Base-by-base conservation (phyloP, 2,329 filamentous ascomycete genomes). In the Diplodia mutila region DNA sequence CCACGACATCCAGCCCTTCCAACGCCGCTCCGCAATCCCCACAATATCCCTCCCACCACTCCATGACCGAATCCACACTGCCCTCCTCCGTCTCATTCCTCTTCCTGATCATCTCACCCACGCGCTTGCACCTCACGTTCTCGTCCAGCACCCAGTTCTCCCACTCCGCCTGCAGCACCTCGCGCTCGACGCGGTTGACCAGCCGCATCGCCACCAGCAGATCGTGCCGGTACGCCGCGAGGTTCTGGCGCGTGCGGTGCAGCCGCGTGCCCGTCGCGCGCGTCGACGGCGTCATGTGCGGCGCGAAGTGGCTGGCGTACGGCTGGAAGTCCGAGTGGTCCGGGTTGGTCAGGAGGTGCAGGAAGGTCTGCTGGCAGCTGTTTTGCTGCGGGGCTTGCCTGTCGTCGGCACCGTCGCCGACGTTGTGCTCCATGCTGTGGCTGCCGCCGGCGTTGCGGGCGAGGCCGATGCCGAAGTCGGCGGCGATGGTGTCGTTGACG, bases 141-240 rank as follows among this genome's bases (percentile, higher is more conserved):
- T 99, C 95, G 71, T 92, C 90, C 3, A 86, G 80, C 34, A 98
- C 85, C 94, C 94, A 99, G 70, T 92, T 91, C 81, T 97, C 94
- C 90, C 93, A 99, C 78, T 97, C 94, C 0, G 91, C 90, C 74
- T 89, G 87, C 65, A 98, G 80, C 77, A 97, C 90, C 78, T 97
- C 93, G 68, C 87, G 86, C 82, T 98, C 95, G 32, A 98, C 89
- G 67, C 86, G 90, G 79, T 98, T 97, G 69, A 98, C 90, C 2
- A 97, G 87, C 4, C 94, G 89, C 82, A 98, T 89, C 5, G 94
- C 93, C 5, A 99, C 94, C 2, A 98, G 82, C 23, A 99, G 83
- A 75, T 98, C 93, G 77, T 99, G 93, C 2, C 95, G 86, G 77
- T 97, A 95, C 2, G 87, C 84, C 0, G 91, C 94, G 0, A 99